Conservation (phyloP, 345 rosid species). For the Ceriops zippeliana region DNA sequence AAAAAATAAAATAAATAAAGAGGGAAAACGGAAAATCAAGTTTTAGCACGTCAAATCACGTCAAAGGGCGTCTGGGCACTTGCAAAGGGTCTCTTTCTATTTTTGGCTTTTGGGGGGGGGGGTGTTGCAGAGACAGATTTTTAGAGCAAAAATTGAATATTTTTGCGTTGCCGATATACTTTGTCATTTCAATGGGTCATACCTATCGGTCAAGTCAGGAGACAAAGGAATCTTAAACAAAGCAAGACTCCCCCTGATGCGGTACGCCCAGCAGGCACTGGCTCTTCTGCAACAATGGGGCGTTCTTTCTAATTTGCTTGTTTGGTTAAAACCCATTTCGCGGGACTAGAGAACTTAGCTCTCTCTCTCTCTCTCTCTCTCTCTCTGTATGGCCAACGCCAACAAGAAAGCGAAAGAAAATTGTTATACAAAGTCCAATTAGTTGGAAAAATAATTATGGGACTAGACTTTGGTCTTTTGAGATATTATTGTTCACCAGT, state of each 20-base stretch:
- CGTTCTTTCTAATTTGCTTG: not conserved
- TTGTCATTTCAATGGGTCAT: slow-evolving; percentile 1
- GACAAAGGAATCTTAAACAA: not conserved
- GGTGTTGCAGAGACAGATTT: not conserved
- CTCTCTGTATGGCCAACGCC: too few species aligned
- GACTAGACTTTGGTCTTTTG: too few species aligned
- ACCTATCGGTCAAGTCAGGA: not conserved
- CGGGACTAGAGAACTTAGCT: too few species aligned
- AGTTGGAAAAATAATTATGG: too few species aligned
- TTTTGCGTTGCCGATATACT: not conserved
- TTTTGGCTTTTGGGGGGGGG: not conserved
- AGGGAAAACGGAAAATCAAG: not conserved
- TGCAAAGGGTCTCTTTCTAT: not conserved
- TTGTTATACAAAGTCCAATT: too few species aligned
- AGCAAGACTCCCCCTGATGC: not conserved
- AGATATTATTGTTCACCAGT: too few species aligned
- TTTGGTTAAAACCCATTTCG: not conserved
- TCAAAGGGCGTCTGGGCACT: not conserved
- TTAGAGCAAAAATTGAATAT: too few species aligned
- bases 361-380: too few species aligned
- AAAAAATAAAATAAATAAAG: too few species aligned
- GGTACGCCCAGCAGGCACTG: not conserved
- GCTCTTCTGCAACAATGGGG: not conserved
- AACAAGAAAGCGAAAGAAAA: too few species aligned
- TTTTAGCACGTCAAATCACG: not conserved